These are phyloP conservation scores for Trifolium fragiferum DNA, from an alignment of 306 rosid species.

Conservation along the genomic window DNA sequence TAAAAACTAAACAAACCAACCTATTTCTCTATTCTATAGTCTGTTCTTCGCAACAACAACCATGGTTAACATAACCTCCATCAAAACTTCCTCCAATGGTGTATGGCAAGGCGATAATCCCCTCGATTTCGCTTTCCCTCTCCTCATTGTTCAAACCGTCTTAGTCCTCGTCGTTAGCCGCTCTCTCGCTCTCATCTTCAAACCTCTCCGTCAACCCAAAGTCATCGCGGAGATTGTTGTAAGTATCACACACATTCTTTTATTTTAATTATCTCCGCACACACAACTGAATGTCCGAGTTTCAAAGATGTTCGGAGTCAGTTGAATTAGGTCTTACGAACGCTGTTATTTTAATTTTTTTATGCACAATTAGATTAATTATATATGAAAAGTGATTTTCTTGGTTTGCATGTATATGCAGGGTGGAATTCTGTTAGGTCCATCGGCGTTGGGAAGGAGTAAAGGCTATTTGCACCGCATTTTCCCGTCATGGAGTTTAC, in stretches of 20 bases:
- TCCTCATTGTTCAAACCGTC: constrained; percentile 64
- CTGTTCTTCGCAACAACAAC: background rate
- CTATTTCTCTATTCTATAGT: background rate
- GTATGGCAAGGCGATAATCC: constrained; percentile 90
- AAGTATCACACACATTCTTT: background rate
- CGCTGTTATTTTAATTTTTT: too few species aligned
- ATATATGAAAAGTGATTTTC: background rate
- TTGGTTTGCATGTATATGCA: constrained; percentile 33
- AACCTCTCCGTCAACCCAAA: constrained; percentile 90
- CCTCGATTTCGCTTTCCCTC: constrained; percentile 76
- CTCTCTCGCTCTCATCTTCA: constrained; percentile 67
- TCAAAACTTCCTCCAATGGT: constrained; percentile 74
- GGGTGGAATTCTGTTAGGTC: constrained; percentile 91
- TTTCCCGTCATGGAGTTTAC: constrained; percentile 76
- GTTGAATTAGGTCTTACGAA: too few species aligned
- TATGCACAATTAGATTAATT: background rate
- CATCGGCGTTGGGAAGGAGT: constrained; percentile 75
- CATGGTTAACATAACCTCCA: constrained; percentile 64
- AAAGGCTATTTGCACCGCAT: constrained; percentile 50
- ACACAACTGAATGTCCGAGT: too few species aligned
- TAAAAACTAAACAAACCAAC: background rate
- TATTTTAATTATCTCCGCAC: too few species aligned
- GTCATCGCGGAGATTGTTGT: constrained; percentile 84
- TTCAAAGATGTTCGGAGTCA: too few species aligned
- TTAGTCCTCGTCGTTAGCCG: constrained; percentile 61